Base-by-base conservation (phyloP, 2,329 filamentous ascomycete species). In the Cercospora sesami region DNA sequence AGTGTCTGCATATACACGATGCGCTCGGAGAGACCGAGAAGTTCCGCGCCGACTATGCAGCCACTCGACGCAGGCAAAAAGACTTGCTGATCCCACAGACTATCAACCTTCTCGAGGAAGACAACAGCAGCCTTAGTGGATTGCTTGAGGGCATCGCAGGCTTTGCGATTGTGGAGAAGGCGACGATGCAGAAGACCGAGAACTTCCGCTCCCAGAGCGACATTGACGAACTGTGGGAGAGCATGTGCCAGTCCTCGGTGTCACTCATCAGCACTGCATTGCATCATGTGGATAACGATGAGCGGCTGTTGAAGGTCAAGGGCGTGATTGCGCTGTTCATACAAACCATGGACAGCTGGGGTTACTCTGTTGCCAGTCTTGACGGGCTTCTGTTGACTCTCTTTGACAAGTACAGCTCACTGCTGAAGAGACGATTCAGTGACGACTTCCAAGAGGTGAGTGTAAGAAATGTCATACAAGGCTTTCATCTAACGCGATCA, bases 191-290 rank as follows among this genome's bases (percentile, higher is more conserved):
- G 72, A 91, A 91, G 72, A 90, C 91, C 0, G 92, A 93, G 1
- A 92, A 95, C 75, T 83, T 99, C 60, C 89, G 95, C 70, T 91
- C 93, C 30, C 83, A 88, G 10, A 87, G 91, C 72, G 95, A 99
- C 82, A 94, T 97, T n/a, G 95, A 99, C 76, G 95, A 98, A 80
- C 83, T 99, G 2, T 99, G 95, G 95, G 94, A 98, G 75, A 97
- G 94, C 0, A 95, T 98, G 92, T 98, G 94, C 77, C 92, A 94
- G 75, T 89, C 90, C 55, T 90, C 92, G 0, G 93, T 98, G 72
- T 86, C 86, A 8, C 83, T 98, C 59, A 96, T 96, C 70, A 89
- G 90, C 0, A 92, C 90, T 73, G 90, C 92, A 0, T 83, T 99
- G 4, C 86, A 87, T 60, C 88, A 89, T 48, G 88, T 99, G n/a